phyloP scores from a whole-genome alignment of 2,329 filamentous ascomycete species.

The Fonsecaea pedrosoi region DNA sequence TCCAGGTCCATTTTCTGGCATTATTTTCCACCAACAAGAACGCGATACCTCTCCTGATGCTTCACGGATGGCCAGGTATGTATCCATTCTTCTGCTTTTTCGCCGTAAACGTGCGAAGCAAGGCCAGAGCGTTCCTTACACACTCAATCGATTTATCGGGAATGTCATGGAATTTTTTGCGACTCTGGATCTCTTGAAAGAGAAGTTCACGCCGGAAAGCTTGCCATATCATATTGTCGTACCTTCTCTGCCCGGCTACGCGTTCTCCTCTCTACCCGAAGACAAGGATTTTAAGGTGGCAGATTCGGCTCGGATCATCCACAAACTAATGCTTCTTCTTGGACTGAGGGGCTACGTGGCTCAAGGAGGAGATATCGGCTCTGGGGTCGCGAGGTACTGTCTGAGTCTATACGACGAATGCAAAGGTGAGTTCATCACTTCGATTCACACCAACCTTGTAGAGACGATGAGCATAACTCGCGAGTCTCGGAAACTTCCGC shows the following conservation, averaged over 20 bases:
- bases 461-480: no score
- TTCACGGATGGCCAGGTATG: constrained; percentile 53
- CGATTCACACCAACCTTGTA: background rate
- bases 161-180: constrained; percentile 65
- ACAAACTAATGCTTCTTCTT: constrained; percentile 60
- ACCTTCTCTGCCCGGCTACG: constrained; percentile 63
- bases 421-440: constrained; percentile 43
- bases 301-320: constrained; percentile 54
- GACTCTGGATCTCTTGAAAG: constrained; percentile 54
- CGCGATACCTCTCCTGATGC: constrained; percentile 59
- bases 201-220: constrained; percentile 55
- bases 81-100: background rate
- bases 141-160: no score
- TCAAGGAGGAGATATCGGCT: constrained; percentile 65
- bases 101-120: no score
- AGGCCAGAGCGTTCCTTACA: no score
- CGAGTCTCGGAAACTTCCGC: no score
- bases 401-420: constrained; percentile 53
- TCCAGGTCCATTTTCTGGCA: constrained; percentile 60
- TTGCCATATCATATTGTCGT: constrained; percentile 66
- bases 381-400: constrained; percentile 52
- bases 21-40: constrained; percentile 61
- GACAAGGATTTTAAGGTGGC: constrained; percentile 50
- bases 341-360: constrained; percentile 63
- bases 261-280: constrained; percentile 58